A percentile compares a stretch with the other conserved stretches of the same genome.
phyloP scores from a whole-genome alignment of 2,329 filamentous ascomycete genomes.

The Nigrospora oryzae region DNA sequence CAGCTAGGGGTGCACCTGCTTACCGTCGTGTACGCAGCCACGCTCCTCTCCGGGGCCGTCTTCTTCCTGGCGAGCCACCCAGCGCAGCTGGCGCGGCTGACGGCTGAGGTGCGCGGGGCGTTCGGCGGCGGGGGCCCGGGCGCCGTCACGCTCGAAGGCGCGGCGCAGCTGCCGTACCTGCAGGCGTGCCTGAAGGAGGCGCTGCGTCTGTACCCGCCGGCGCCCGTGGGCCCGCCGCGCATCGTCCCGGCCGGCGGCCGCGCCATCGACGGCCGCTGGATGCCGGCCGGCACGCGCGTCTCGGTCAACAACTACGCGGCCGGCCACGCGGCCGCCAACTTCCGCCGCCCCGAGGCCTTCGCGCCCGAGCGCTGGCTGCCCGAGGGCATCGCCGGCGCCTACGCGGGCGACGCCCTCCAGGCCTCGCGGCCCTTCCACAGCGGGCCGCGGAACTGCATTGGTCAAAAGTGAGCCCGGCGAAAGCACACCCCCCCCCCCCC shows the following conservation, averaged over 20 bases:
- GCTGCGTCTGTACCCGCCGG: slow-evolving; percentile 12
- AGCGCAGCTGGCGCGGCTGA: slow-evolving; percentile 10
- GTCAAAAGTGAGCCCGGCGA: slow-evolving; percentile 7
- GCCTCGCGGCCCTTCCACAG: slow-evolving; percentile 7
- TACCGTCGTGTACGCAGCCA: slow-evolving; percentile 17
- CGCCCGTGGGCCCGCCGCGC: slow-evolving; percentile 11
- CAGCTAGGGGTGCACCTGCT: too few species aligned
- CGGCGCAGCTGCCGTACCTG: slow-evolving; percentile 11
- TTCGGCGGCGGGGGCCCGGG: slow-evolving; percentile 23
- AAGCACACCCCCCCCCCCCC: too few species aligned
- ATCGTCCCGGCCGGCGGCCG: slow-evolving; percentile 12
- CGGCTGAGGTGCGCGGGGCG: slow-evolving; percentile 12
- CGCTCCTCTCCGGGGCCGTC: slow-evolving; percentile 27
- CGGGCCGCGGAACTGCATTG: slow-evolving; percentile 9
- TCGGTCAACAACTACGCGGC: slow-evolving; percentile 10
- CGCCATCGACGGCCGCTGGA: slow-evolving; percentile 6
- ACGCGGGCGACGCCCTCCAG: slow-evolving; percentile 3
- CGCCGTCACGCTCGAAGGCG: slow-evolving; percentile 17
- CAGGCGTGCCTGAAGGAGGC: slow-evolving; percentile 16
- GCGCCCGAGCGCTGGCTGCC: slow-evolving; percentile 11
- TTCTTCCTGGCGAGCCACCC: slow-evolving; percentile 29
- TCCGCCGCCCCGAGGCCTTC: slow-evolving; percentile 6
- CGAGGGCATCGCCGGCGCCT: not conserved
- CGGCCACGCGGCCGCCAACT: slow-evolving; percentile 4
- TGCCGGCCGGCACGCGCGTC: slow-evolving; percentile 8